Evolutionary conservation across 1,284 basidiomycete genomes (phyloP), one percentile per base, ranked within the genome.

Genomic region (Rhizoctonia solani): DNA sequence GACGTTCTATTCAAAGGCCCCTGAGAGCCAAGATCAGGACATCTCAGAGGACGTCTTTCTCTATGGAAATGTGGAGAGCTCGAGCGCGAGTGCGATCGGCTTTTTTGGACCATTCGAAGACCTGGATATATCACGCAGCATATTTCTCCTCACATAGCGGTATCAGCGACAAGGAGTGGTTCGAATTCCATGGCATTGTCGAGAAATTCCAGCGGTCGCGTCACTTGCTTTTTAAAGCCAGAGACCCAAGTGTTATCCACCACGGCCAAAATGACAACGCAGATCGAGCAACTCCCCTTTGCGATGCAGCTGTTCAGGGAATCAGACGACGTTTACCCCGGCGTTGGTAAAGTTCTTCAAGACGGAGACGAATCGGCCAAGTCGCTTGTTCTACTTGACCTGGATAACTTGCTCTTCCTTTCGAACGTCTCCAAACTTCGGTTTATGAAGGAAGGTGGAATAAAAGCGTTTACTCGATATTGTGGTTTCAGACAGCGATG

Each of bases 61-160:
- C n/a, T 42, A 52, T 19, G 59, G 59, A 19, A 63, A 53, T 27
- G 34, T 53, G 34, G 46, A 53, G 25, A 19, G 14, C 30, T 63
- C 59, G 1, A 41, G 59, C 37, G 37, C 34, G 11, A 29, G 25
- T 6, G 47, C 59, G 2, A 5, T 39, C 44, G 6, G 19, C 39
- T 21, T 39, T 63, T 25, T 21, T 63, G 37, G 47, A 63, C 59
- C 59, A n/a, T 42, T 63, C 21, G 30, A 16, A 21, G 59, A 63
- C 37, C 32, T 11, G n/a, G 34, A 47, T 16, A 53, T 39, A 63
- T 63, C 23, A n/a, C 25, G 8, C 2, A 32, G 23, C 59, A 53
- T n/a, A 27, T 63, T 27, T 13, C 37, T 8, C 49, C 59, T 30
- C 47, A 23, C 19, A 37, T 63, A 1, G 47, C 16, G 19, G 34